Percentiles rank a stretch among this genome's conserved stretches.
phyloP scores from a whole-genome alignment of 1,284 basidiomycete genomes.

The Ceratobasidium sp. region DNA sequence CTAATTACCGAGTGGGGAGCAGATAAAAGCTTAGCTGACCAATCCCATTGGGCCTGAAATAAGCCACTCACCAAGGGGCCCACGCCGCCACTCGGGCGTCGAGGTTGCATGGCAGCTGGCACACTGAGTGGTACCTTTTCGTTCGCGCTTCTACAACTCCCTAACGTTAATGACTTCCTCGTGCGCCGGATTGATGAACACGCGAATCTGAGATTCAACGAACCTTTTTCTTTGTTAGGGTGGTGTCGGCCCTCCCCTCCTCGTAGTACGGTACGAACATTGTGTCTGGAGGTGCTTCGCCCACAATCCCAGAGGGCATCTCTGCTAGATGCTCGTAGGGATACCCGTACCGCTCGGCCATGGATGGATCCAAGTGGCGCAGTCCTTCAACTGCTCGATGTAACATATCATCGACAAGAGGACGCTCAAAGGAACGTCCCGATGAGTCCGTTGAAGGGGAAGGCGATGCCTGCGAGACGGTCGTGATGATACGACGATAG shows the following conservation, averaged over 20 bases:
- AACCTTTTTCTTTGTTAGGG: constrained; percentile 42
- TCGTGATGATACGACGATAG: constrained; percentile 40
- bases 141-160: constrained; percentile 41
- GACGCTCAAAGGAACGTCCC: constrained; percentile 31
- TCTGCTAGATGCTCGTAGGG: not conserved
- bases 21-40: constrained; percentile 44
- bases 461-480: constrained; percentile 40
- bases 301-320: constrained; percentile 28
- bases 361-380: constrained; percentile 36
- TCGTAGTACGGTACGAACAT: constrained; percentile 41
- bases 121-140: constrained; percentile 68
- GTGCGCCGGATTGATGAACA: constrained; percentile 23
- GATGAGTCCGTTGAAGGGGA: constrained; percentile 37
- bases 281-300: constrained; percentile 20
- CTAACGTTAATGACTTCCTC: constrained; percentile 36
- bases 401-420: constrained; percentile 39
- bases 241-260: constrained; percentile 26
- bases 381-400: constrained; percentile 37
- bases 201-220: constrained; percentile 17
- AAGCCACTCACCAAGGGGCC: constrained; percentile 74
- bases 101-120: constrained; percentile 84
- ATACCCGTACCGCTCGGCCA: constrained; percentile 35
- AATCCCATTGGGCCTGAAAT: constrained; percentile 45
- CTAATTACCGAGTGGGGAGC: constrained; percentile 56
- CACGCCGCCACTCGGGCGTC: constrained; percentile 85